Conservation (phyloP, 306 rosid genomes). For the Dryas drummondii region DNA sequence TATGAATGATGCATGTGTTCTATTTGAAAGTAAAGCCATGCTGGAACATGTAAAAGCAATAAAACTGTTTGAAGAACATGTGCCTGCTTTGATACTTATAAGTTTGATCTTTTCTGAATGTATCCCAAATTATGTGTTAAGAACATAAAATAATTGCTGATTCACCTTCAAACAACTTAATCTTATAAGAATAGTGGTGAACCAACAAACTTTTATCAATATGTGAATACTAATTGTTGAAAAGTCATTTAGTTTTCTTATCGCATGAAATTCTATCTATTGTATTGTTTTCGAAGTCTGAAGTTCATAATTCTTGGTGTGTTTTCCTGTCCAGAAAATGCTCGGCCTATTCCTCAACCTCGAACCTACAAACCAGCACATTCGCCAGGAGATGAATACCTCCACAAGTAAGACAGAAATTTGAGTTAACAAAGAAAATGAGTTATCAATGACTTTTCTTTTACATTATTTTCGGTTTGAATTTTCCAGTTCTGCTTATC, state of each 20-base stretch:
- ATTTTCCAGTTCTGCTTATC: constrained; percentile 3
- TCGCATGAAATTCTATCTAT: not conserved
- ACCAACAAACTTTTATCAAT: not conserved
- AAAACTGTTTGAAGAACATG: not conserved
- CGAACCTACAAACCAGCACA: constrained; percentile 53
- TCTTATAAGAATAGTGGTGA: not conserved
- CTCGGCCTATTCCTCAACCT: constrained; percentile 46
- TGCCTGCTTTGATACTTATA: not conserved
- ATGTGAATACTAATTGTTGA: not conserved
- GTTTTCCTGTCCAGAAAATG: constrained; percentile 38
- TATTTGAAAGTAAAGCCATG: not conserved
- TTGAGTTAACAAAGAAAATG: not conserved
- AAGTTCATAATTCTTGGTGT: constrained; percentile 5
- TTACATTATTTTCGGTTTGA: not conserved
- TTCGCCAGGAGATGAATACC: constrained; percentile 56
- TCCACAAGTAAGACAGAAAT: constrained; percentile 61
- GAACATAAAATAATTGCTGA: not conserved
- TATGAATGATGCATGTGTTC: not conserved
- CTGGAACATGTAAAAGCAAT: not conserved
- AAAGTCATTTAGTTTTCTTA: not conserved
- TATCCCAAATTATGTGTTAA: not conserved
- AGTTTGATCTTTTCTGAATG: not conserved
- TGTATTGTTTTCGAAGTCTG: too few species aligned
- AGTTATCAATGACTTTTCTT: not conserved
- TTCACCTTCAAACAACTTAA: not conserved